Base-by-base conservation (phyloP, 139 green algal species). In the Chlorella sp. region DNA sequence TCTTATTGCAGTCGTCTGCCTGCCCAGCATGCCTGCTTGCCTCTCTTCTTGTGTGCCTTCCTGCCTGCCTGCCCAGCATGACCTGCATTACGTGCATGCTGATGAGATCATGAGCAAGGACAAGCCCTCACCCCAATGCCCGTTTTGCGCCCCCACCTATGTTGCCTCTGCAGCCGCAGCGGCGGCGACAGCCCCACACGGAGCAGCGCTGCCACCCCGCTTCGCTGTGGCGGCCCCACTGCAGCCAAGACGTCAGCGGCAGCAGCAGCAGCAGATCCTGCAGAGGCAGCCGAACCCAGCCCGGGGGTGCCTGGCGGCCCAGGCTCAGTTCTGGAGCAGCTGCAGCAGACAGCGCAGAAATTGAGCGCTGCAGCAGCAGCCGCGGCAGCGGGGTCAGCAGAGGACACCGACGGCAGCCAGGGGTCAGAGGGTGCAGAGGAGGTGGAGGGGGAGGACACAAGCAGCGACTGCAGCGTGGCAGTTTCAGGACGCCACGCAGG, bases 131-230 rank as follows among this genome's bases (percentile, higher is more conserved):
- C n/a, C n/a, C n/a, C n/a, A n/a, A 30, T 73, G 24, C 64, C 22
- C 64, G 2, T 71, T 71, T 18, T 68, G 15, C 60, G 60, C 37
- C 77, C 21, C 34, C 77, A 4, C 39, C n/a, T n/a, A n/a, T n/a
- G n/a, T n/a, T 68, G 40, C 48, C 30, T 85, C 11, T 75, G 84
- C 84, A 88, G 84, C 39, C 84, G 84, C 66, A 88, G 84, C 84
- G 84, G 84, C 39, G 84, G 77, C 19, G 84, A 88, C 24, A 88
- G 84, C 84, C 84, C 84, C 36, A 81, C 68, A 3, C 83, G 83
- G 14, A 88, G 84, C 68, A 81, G 84, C 66, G 84, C 22, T 19
- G 68, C 66, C 40, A 88, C 84, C 0, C 84, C 84, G 3, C 84
- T 88, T 39, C 64, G 84, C 39, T 24, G 77, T 57, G 78, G 78